Evolutionary conservation across 257 asterid genomes (phyloP), one percentile per base, ranked within the genome.

Genomic region (Gynochthodes officinalis): DNA sequence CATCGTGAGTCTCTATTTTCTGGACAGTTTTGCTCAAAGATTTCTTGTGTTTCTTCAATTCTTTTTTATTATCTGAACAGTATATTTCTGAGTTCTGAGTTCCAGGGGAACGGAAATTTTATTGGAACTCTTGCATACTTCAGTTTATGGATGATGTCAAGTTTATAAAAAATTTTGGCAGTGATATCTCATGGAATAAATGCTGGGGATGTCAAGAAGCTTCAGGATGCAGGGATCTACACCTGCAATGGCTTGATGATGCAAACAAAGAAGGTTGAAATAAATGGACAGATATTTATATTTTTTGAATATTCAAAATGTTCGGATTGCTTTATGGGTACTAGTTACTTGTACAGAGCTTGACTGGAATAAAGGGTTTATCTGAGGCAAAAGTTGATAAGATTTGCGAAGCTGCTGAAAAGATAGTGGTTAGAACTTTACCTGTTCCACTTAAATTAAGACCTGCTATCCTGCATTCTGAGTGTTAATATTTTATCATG

Each of bases 341-440:
- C 68, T 13, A 42, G 27, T 44, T 71, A 42, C 68, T 46, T 69
- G 48, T 73, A 52, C 83, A 94, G 97, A 87, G 62, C 80, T 86
- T 95, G 86, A 94, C 98, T 50, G 96, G 97, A 82, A 94, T 94
- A 84, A 92, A 94, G 86, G 99, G 99, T 67, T 83, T 94, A 68
- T 91, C 99, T 21, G 99, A 94, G 86, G 99, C 99, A 59, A 94
- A 94, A 85, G 99, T 94, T 71, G 99, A 94, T 43, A 94, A 90
- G 87, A 92, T 94, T 48, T 91, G 98, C 61, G 99, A 94, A 89
- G 99, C 99, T 40, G 99, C 86, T 25, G 99, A 94, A 80, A 94
- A 94, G 88, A 87, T 94, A 81, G 99, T 94, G 98, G 99, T 94
- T 69, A 72, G 90, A 70, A 60, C 42, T 67, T 79, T 73, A 52